Base-by-base conservation (phyloP, 495 filamentous ascomycete genomes). In the Geopyxis carbonaria region DNA sequence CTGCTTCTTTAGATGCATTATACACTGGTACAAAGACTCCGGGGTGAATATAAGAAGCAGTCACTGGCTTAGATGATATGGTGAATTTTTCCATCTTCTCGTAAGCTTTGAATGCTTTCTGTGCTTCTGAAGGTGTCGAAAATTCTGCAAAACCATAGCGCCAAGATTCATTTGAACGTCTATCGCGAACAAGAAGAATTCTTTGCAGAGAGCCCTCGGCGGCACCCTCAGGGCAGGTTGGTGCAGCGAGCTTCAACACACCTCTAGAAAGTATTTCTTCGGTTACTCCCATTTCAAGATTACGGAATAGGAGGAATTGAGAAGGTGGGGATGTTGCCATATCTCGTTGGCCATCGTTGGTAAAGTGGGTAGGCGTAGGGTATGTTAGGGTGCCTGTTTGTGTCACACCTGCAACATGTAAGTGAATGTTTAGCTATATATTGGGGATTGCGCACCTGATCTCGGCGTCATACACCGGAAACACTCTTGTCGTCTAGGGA, bases 121-220 rank as follows among this genome's bases (percentile, higher is more conserved):
- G 70, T 1, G 85, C 82, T 57, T 92, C 84, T 60, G 83, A 58
- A 28, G 67, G 47, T 0, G 58, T 79, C n/a, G 69, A 73, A 53
- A 87, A 93, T 55, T 93, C 85, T 16, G 79, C 85, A 53, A 93
- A 93, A 0, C 84, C 85, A 49, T 81, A 93, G 33, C 76, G 71
- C 75, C 80, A 86, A 42, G 77, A 85, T 35, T 85, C 78, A 40
- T 82, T 72, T 14, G 64, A 76, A 32, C 65, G 66, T 43, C 78
- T 67, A 48, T 89, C 80, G 33, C 82, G 70, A 43, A 91, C 75
- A 7, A 93, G 61, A 31, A 93, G 64, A 8, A 93, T 71, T 36
- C 85, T 76, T 18, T 75, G 69, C 9, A 93, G 59, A 18, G 78
- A 80, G 11, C 78, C 76, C 20, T 81, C 73, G 25, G 69, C 73